Conservation (phyloP, 75 land plant genomes). For the Sequoiadendron giganteum region DNA sequence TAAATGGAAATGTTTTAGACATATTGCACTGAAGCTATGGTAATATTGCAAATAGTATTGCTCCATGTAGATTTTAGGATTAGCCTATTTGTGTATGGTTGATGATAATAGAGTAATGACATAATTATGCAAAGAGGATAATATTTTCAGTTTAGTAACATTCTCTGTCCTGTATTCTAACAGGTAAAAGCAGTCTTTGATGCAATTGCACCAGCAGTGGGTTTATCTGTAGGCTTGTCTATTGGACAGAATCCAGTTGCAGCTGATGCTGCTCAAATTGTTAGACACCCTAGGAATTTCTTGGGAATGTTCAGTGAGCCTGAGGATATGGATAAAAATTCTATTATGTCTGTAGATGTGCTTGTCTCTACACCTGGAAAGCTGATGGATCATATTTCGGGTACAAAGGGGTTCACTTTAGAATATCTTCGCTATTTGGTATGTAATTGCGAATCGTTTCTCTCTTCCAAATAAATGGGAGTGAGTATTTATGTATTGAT, state of each 20-base stretch:
- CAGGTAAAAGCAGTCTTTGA: constrained; percentile 90
- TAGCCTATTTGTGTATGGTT: background rate
- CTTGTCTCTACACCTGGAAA: constrained; percentile 96
- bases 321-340: constrained; percentile 14
- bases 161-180: background rate
- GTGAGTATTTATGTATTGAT: background rate
- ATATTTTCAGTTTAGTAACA: background rate
- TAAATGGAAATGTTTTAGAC: background rate
- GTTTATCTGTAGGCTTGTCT: constrained; percentile 76
- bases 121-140: background rate
- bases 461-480: background rate
- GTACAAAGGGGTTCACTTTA: constrained; percentile 81
- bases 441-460: constrained; percentile 13
- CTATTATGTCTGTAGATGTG: constrained; percentile 73
- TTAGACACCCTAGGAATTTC: constrained; percentile 50
- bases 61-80: background rate
- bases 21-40: background rate
- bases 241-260: constrained; percentile 90
- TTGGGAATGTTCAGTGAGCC: constrained; percentile 50
- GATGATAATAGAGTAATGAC: background rate
- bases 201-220: constrained; percentile 86
- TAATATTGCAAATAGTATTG: background rate
- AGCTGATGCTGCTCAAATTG: constrained; percentile 69
- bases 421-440: constrained; percentile 88
- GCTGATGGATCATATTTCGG: constrained; percentile 84